Conservation (phyloP, 2,329 filamentous ascomycete genomes). For the Cadophora sp. region DNA sequence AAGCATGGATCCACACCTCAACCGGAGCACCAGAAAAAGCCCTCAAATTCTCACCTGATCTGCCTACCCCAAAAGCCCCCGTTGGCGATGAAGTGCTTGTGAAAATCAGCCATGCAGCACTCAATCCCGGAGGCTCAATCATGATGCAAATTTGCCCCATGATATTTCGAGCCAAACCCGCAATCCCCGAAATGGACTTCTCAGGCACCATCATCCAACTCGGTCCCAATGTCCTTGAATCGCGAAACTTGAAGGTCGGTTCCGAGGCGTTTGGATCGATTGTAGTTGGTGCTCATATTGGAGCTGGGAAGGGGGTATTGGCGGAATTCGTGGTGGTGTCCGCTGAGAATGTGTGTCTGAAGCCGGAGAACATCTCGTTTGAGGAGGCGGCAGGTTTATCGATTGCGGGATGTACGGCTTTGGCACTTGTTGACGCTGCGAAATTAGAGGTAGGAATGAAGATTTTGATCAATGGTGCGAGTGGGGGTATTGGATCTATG, state of each 20-base stretch:
- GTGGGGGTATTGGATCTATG: slow-evolving; percentile 57
- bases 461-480: slow-evolving; percentile 58
- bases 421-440: slow-evolving; percentile 49
- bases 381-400: slow-evolving; percentile 49
- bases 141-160: slow-evolving; percentile 51
- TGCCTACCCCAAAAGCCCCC: slow-evolving; percentile 15
- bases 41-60: slow-evolving; percentile 11
- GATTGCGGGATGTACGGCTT: slow-evolving; percentile 50
- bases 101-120: slow-evolving; percentile 48
- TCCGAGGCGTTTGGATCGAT: slow-evolving; percentile 50
- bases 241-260: slow-evolving; percentile 42
- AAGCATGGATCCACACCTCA: slow-evolving; percentile 20
- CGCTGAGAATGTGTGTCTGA: slow-evolving; percentile 45
- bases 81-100: slow-evolving; percentile 23
- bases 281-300: slow-evolving; percentile 44
- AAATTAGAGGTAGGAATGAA: slow-evolving; percentile 48
- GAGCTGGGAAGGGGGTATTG: slow-evolving; percentile 49
- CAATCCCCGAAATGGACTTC: slow-evolving; percentile 53
- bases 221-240: slow-evolving; percentile 41
- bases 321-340: slow-evolving; percentile 50
- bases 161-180: slow-evolving; percentile 47
- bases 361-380: slow-evolving; percentile 44
- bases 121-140: slow-evolving; percentile 54
- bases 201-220: slow-evolving; percentile 50
- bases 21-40: slow-evolving; percentile 18